Evolutionary conservation across 2,329 filamentous ascomycete species (phyloP), one percentile per base, ranked within the genome.

Genomic region (Camptophora hylomeconis): DNA sequence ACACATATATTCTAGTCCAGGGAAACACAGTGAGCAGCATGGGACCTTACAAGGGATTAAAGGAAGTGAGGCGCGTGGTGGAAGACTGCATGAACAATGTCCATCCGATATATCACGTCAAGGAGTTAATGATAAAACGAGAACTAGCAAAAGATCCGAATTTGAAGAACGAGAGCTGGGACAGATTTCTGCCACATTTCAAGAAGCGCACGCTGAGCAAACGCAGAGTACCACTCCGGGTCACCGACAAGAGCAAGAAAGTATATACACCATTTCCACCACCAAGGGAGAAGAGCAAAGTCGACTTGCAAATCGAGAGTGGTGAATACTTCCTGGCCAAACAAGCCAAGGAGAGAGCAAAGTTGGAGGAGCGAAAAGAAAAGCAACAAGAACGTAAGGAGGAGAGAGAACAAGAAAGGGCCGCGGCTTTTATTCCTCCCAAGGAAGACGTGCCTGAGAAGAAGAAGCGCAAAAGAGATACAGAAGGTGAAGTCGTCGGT

Each of bases 61-160:
- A 95, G 59, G 87, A 94, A 48, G 74, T 94, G 17, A 75, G 89
- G 25, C 69, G 84, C 29, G 75, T 94, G 12, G 72, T 95, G 20
- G 80, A 92, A 54, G 87, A 95, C 56, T 93, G 84, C 60, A 95
- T 98, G 89, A 72, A 72, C 48, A 98, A 98, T 51, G 75, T 94
- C 32, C 89, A 82, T 46, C 77, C 75, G 2, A 80, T 81, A 45
- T 81, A 98, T 58, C 82, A 92, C 42, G 92, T 98, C 58, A 95
- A 98, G 58, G 79, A 86, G 53, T 66, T 89, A 41, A 89, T 92
- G 83, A 89, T 93, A 53, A 92, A 89, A 61, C 75, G 80, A 11
- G 86, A 93, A 57, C 67, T 93, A 12, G 81, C 79, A 33, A 92
- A 92, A 58, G 83, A 93, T 47, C 83, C 84, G 0, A 77, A 79